Conservation (phyloP, 768 basidiomycete genomes). For the Psilocybe azurescens region DNA sequence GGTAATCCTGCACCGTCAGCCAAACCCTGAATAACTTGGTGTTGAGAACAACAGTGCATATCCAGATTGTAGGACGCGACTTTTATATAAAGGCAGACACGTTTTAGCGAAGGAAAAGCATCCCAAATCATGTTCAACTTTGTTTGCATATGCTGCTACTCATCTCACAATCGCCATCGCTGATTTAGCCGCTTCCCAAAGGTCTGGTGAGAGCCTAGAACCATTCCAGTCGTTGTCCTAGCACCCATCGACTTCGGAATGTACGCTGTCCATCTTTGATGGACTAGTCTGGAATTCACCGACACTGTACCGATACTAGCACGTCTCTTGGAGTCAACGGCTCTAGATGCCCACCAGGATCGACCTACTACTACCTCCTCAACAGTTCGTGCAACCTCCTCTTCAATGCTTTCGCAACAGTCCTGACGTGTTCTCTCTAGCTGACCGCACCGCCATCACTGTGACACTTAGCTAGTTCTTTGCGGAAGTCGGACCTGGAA, state of each 20-base stretch:
- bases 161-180: slow-evolving; percentile 8
- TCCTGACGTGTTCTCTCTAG: slow-evolving; percentile 1
- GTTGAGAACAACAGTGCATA: too few species aligned
- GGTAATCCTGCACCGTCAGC: not conserved
- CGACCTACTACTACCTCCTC: slow-evolving; percentile 26
- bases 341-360: slow-evolving; percentile 29
- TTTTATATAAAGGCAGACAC: not conserved
- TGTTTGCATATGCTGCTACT: slow-evolving; percentile 12
- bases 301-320: slow-evolving; percentile 2
- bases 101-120: not conserved
- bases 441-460: slow-evolving; percentile 25
- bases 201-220: not conserved
- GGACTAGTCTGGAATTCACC: not conserved
- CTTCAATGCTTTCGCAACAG: not conserved
- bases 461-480: slow-evolving; percentile 29
- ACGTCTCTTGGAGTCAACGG: slow-evolving; percentile 29
- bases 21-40: not conserved
- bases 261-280: not conserved
- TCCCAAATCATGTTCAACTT: slow-evolving; percentile 11
- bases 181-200: slow-evolving; percentile 11
- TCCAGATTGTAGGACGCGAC: not conserved
- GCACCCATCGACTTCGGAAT: not conserved
- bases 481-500: slow-evolving; percentile 29
- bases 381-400: slow-evolving; percentile 10
- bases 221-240: not conserved